These are phyloP conservation scores for Atkinsonella texensis DNA, from an alignment of 2,329 filamentous ascomycete species.

Conservation along the genomic window DNA sequence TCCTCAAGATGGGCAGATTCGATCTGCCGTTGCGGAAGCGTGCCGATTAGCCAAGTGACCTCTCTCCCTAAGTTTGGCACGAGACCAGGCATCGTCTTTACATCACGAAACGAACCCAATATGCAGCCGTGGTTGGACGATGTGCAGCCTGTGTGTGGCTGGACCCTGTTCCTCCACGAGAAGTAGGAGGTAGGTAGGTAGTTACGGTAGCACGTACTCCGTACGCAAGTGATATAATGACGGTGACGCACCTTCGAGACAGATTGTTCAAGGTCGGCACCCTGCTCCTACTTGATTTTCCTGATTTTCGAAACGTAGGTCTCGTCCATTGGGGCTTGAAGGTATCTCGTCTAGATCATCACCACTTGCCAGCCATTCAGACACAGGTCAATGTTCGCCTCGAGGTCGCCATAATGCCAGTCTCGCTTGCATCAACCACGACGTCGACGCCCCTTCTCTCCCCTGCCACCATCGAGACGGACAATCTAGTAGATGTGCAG, in stretches of 20 bases:
- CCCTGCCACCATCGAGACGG: background rate
- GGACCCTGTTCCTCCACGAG: background rate
- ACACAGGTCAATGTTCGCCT: background rate
- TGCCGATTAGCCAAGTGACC: background rate
- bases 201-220: background rate
- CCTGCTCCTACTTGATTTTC: background rate
- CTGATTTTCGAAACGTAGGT: background rate
- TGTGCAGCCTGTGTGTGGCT: background rate
- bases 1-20: no score
- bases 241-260: background rate
- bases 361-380: background rate
- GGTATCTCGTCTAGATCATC: background rate
- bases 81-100: background rate
- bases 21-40: background rate
- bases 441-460: background rate
- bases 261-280: background rate
- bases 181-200: background rate
- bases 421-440: slow-evolving; percentile 2
- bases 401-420: slow-evolving; percentile 1
- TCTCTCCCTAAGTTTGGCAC: no score
- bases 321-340: slow-evolving; percentile 1
- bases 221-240: background rate
- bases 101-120: background rate
- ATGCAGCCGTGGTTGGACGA: background rate
- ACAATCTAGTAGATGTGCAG: background rate